Conservation (phyloP, 2,329 filamentous ascomycete genomes). For the Diatrype stigma region DNA sequence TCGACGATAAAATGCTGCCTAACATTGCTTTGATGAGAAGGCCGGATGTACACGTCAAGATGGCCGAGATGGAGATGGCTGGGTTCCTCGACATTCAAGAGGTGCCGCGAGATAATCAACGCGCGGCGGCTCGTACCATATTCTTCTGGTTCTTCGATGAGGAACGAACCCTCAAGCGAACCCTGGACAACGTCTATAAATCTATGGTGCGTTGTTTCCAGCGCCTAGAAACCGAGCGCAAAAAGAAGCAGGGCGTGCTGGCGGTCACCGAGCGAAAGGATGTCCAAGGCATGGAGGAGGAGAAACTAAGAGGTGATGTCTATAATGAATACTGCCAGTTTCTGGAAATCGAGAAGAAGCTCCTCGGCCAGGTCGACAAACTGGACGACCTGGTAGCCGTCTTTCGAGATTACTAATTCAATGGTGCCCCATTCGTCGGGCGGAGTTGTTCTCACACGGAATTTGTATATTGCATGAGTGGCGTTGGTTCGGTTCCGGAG, state of each 20-base stretch:
- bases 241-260: constrained; percentile 67
- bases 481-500: constrained; percentile 10
- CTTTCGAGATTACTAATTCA: constrained; percentile 69
- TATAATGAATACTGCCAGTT: constrained; percentile 58
- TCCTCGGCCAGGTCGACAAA: constrained; percentile 73
- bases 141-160: constrained; percentile 91
- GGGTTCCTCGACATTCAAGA: constrained; percentile 92
- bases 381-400: constrained; percentile 83
- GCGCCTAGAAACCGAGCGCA: constrained; percentile 71
- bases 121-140: constrained; percentile 76
- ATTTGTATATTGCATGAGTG: constrained; percentile 16
- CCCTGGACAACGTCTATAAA: constrained; percentile 83
- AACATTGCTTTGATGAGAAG: constrained; percentile 79
- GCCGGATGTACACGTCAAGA: constrained; percentile 76
- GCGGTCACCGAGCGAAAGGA: constrained; percentile 81
- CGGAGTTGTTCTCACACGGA: not conserved
- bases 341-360: constrained; percentile 63
- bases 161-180: constrained; percentile 62
- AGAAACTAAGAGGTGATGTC: constrained; percentile 72
- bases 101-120: constrained; percentile 81
- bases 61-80: constrained; percentile 79
- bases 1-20: constrained; percentile 90
- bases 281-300: constrained; percentile 77
- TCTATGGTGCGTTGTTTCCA: constrained; percentile 82
- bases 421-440: not conserved